Conservation (phyloP, 2,329 filamentous ascomycete species). For the Colletotrichum shisoi region DNA sequence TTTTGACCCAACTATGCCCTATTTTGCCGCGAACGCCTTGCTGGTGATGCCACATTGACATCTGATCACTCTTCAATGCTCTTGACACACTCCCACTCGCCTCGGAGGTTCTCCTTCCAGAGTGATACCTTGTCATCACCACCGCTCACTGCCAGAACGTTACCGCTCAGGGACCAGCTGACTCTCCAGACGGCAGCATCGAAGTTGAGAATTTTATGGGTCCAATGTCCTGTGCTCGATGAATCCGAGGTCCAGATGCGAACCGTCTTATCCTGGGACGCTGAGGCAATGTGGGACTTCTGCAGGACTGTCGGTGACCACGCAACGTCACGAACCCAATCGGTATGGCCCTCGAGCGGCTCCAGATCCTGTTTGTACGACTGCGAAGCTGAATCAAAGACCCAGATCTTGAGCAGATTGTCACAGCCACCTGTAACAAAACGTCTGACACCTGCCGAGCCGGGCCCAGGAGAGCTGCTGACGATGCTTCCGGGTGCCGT, state of each 20-base stretch:
- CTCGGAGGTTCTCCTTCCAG: conserved; percentile 98
- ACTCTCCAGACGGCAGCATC: conserved; percentile 93
- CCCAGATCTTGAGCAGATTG: conserved; percentile 93
- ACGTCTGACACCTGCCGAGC: conserved; percentile 71
- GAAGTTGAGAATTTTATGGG: conserved; percentile 83
- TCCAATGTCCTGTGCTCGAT: conserved; percentile 76
- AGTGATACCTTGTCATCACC: conserved; percentile 96
- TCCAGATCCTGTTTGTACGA: conserved; percentile 69
- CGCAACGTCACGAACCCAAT: conserved; percentile 97
- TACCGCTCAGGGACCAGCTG: conserved; percentile 96
- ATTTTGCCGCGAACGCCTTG: conserved; percentile 50
- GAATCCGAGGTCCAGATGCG: conserved; percentile 91
- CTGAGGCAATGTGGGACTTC: conserved; percentile 95
- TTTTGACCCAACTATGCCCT: conserved; percentile 20
- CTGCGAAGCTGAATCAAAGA: conserved; percentile 71
- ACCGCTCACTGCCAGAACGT: conserved; percentile 91
- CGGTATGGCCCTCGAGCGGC: conserved; percentile 80
- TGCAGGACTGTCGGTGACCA: conserved; percentile 96
- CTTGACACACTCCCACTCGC: conserved; percentile 97
- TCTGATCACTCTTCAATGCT: conserved; percentile 81
- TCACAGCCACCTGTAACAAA: conserved; percentile 97
- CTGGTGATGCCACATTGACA: conserved; percentile 37
- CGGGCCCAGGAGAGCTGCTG: conserved; percentile 70
- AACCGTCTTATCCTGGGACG: conserved; percentile 95
- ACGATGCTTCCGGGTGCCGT: conserved; percentile 84